These are phyloP conservation scores for Boechera divaricarpa DNA, from an alignment of 345 rosid species.

Conservation along the genomic window DNA sequence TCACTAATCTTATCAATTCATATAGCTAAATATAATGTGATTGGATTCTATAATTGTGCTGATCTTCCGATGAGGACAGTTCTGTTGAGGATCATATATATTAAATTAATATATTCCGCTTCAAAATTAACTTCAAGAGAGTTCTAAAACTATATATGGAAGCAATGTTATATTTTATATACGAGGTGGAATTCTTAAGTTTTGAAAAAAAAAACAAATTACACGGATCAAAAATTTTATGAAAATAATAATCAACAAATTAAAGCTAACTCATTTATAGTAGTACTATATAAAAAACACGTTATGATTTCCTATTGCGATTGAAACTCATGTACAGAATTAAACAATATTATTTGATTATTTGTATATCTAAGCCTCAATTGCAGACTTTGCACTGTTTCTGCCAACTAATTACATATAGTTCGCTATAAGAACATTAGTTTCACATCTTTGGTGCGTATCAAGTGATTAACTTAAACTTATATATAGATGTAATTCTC, in stretches of 20 bases:
- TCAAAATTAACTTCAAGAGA: neutral
- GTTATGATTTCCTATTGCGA: neutral
- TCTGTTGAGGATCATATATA: neutral
- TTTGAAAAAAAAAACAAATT: neutral
- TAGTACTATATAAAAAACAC: neutral
- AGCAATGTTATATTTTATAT: neutral
- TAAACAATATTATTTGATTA: neutral
- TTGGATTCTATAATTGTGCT: neutral
- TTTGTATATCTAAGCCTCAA: neutral
- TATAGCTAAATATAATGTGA: neutral
- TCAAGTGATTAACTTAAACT: neutral
- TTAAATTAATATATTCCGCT: neutral
- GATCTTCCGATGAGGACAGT: conserved; percentile 11
- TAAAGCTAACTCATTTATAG: neutral
- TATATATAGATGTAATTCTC: neutral
- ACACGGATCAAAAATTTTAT: neutral
- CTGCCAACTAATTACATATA: too few relatives aligned
- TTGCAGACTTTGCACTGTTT: neutral
- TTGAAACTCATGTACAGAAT: too few relatives aligned
- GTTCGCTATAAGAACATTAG: neutral
- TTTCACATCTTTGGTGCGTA: neutral
- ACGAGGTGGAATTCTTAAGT: neutral
- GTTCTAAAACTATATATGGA: neutral
- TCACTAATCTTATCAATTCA: conserved; percentile 23
- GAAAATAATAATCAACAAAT: neutral